Evolutionary conservation across 441 rosid species (phyloP), one percentile per base, ranked within the genome.

Genomic region (Bruguiera hainesii): DNA sequence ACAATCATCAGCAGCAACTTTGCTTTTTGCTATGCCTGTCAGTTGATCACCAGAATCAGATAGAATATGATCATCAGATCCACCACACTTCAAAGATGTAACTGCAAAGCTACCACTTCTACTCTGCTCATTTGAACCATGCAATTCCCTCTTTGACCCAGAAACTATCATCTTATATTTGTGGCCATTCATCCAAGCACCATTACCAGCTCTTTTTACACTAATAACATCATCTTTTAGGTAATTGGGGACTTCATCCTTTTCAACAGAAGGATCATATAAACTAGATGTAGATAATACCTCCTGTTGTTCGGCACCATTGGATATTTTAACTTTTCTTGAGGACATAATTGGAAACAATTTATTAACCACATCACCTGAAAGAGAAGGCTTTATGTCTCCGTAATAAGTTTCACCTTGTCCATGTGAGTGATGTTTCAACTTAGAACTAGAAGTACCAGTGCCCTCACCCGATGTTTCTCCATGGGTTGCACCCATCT

Each of bases 371-470:
- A 60, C 78, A 63, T 73, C 78, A 69, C 72, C 73, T 15, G 73
- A 81, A 68, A 81, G 63, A 56, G 77, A 76, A 66, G 81, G 82
- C 80, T 87, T 83, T 50, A 49, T 21, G 75, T 84, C 97, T 73
- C 80, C 89, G 74, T 67, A 72, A 60, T 77, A 80, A 71, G 73
- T 73, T 72, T 75, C 86, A 70, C 65, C 77, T 64, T 65, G 74
- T 55, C 55, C 72, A 52, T 60, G 66, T 23, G 71, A 81, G 73
- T 79, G 73, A 67, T 69, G 71, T 65, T 75, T 86, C 62, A 65
- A 68, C 71, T 75, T 78, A 63, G 83, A 73, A 70, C 68, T 74
- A 63, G 69, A 70, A 70, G 75, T 81, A 73, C 74, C 80, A 74
- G 50, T 30, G 57, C 71, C 83, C 62, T 74, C 84, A 46, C 49